Base-by-base conservation (phyloP, 2,329 filamentous ascomycete genomes). In the Stenocarpella maydis region DNA sequence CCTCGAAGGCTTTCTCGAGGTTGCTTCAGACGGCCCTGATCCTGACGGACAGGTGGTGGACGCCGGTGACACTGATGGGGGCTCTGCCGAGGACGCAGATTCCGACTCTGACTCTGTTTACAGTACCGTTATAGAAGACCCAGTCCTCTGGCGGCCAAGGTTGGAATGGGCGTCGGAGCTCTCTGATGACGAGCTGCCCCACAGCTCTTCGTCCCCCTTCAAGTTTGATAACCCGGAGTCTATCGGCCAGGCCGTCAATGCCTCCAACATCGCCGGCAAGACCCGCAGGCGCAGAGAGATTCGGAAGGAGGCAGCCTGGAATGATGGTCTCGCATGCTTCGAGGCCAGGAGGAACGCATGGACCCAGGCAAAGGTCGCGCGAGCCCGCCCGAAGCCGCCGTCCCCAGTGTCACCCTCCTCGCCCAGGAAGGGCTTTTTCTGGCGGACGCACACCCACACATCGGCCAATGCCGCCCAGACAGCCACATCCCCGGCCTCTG, bases 321-420 rank as follows among this genome's bases (percentile, higher is more conserved):
- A 98, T 75, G 84, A 91, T 45, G 95, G 95, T 0, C 78, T 98
- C 68, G 87, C 90, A n/a, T 92, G 91, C 77, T 98, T 93, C 80
- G 87, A 90, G 70, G 88, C 90, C 37, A 85, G 93, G 69, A 87
- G 95, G 60, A 90, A 97, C 80, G 90, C 89, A 8, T 98, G 95
- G 95, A 95, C 94, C 1, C 91, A 92, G 39, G 95, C 94, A 39
- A 87, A 87, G 72, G 86, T 83, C 14, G 87, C 86, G 43, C 85
- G 85, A 55, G 78, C 89, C 55, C 85, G 85, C 68, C 81, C 82
- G 49, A 87, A 86, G 73, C 79, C 82, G 6, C 69, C 73, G 15
- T 76, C 74, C n/a, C 74, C 82, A 1, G 77, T 80, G 6, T 81
- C 83, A 6, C 79, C 83, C 2, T 70, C 82, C 10, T 84, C 84